These are phyloP conservation scores for Pythium pyrilobum DNA, from an alignment of 352 stramenopile genomes.

Conservation along the genomic window DNA sequence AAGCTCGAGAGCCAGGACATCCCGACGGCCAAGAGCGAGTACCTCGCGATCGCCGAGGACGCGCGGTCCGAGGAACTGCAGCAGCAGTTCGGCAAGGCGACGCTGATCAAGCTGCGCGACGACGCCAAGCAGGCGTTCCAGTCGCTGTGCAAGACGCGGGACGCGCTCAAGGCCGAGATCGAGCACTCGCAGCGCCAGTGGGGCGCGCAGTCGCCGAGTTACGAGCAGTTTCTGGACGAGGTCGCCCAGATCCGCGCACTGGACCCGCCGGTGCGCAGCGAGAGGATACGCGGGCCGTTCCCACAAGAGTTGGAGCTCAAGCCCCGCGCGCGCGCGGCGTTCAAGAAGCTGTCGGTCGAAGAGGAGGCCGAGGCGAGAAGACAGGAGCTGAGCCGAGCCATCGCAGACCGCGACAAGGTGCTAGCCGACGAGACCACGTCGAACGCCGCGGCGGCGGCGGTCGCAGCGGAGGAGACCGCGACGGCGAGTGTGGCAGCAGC, in stretches of 20 bases:
- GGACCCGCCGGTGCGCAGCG: constrained; percentile 23
- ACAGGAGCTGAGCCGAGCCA: constrained; percentile 52
- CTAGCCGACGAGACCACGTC: constrained; percentile 21
- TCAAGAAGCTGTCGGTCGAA: constrained; percentile 81
- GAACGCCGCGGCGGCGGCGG: not conserved
- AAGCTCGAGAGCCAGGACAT: constrained; percentile 46
- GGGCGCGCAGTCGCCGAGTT: constrained; percentile 38
- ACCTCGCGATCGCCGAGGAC: constrained; percentile 68
- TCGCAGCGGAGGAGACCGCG: not conserved
- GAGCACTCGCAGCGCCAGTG: constrained; percentile 38
- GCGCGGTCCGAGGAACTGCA: constrained; percentile 61
- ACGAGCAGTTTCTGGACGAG: constrained; percentile 62
- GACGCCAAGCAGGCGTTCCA: constrained; percentile 55
- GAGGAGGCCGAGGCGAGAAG: constrained; percentile 63
- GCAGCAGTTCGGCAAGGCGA: constrained; percentile 51
- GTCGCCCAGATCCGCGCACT: constrained; percentile 44
- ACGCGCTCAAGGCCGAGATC: constrained; percentile 45
- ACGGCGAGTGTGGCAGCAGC: not conserved
- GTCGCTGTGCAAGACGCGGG: constrained; percentile 39
- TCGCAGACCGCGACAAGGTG: constrained; percentile 52
- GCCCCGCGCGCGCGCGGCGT: constrained; percentile 43
- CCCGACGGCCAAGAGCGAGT: constrained; percentile 67
- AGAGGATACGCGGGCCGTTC: constrained; percentile 54
- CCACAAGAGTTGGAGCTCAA: constrained; percentile 38
- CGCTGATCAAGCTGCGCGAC: constrained; percentile 58